Conservation (phyloP, 768 basidiomycete genomes). For the Candolleomyces aberdarensis region DNA sequence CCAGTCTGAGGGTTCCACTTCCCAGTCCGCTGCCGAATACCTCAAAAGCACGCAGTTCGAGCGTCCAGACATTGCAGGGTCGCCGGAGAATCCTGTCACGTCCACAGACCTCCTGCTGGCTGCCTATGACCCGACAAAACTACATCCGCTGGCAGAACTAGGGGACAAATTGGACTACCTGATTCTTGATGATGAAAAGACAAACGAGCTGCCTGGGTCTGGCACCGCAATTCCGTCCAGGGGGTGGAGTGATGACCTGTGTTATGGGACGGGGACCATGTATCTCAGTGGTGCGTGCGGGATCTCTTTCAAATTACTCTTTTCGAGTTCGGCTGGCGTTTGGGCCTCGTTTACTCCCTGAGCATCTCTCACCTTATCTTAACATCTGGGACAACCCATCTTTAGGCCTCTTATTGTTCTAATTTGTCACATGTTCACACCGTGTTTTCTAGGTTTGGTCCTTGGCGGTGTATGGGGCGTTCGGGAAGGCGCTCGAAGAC, state of each 20-base stretch:
- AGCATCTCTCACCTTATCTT: conserved; percentile 68
- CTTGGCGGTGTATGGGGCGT: conserved; percentile 95
- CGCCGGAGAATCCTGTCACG: conserved; percentile 61
- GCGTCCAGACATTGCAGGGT: conserved; percentile 32
- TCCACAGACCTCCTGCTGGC: conserved; percentile 86
- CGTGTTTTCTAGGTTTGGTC: conserved; percentile 77
- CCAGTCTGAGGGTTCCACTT: conserved; percentile 35
- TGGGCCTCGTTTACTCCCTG: conserved; percentile 48
- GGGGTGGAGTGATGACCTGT: conserved; percentile 99
- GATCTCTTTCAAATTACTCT: conserved; percentile 62
- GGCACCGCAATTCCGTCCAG: conserved; percentile 89
- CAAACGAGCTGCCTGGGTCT: conserved; percentile 84
- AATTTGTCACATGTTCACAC: conserved; percentile 72
- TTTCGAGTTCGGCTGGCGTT: conserved; percentile 45
- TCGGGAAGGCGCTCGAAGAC: conserved; percentile 88
- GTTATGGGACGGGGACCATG: conserved; percentile 98
- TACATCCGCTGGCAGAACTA: conserved; percentile 92
- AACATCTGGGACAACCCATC: conserved; percentile 50
- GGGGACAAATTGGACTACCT: conserved; percentile 95
- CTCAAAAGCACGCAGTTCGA: conserved; percentile 49
- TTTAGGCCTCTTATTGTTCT: conserved; percentile 80
- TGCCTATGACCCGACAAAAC: conserved; percentile 85
- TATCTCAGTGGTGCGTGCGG: conserved; percentile 88
- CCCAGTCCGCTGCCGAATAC: conserved; percentile 43
- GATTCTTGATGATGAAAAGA: conserved; percentile 94